Percentiles rank a stretch among this genome's conserved stretches.
Conservation (phyloP, 345 rosid species). For the Populus nigra region DNA sequence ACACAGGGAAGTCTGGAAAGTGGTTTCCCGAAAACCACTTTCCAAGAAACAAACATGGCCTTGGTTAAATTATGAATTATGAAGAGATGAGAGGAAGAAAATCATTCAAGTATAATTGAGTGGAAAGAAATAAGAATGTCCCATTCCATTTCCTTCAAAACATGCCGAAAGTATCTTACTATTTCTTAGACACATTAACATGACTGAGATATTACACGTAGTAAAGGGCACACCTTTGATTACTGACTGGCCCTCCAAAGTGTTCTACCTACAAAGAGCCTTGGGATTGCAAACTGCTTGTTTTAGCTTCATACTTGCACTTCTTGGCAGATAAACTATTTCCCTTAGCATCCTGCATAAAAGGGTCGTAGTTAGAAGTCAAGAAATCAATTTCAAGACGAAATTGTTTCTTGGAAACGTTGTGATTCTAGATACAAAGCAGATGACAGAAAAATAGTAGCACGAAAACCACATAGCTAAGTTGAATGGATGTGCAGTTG, state of each 20-base stretch:
- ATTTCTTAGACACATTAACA: not conserved
- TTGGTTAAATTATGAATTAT: not conserved
- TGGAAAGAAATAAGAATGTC: not conserved
- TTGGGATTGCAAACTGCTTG: conserved; percentile 48
- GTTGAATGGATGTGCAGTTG: not conserved
- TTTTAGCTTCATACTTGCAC: conserved; percentile 47
- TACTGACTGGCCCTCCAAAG: conserved; percentile 56
- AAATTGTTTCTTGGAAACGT: not conserved
- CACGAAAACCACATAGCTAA: not conserved
- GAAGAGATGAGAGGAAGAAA: not conserved
- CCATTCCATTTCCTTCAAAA: not conserved
- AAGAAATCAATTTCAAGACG: not conserved
- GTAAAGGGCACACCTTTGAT: conserved; percentile 6
- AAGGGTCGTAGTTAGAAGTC: not conserved
- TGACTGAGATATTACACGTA: not conserved
- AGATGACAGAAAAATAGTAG: not conserved
- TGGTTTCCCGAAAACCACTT: too few species aligned
- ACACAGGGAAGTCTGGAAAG: too few species aligned
- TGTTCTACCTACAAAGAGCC: conserved; percentile 83
- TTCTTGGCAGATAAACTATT: conserved; percentile 52
- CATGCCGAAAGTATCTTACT: not conserved
- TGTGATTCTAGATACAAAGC: not conserved
- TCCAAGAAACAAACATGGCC: too few species aligned
- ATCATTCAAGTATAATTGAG: not conserved
- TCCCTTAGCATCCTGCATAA: conserved; percentile 48